Conservation (phyloP, 768 basidiomycete species). For the Tephrocybe sp. region DNA sequence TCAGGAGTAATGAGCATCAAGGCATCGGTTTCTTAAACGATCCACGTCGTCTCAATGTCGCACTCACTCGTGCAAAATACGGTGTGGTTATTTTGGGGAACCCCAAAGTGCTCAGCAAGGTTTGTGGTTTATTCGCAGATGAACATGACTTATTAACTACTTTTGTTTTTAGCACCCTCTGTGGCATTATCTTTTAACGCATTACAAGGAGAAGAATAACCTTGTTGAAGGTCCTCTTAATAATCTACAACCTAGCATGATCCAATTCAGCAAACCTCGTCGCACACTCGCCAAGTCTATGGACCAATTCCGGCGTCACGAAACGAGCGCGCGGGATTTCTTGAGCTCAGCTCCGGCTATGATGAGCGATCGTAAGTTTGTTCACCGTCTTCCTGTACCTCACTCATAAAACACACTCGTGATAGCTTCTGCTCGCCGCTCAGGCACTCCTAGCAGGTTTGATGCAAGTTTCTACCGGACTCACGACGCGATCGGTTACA, state of each 20-base stretch:
- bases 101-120: slow-evolving; percentile 99
- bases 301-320: slow-evolving; percentile 92
- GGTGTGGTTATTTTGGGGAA: slow-evolving; percentile 99
- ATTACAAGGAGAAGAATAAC: slow-evolving; percentile 94
- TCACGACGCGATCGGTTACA: slow-evolving; percentile 90
- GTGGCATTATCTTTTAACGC: slow-evolving; percentile 97
- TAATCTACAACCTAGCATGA: slow-evolving; percentile 97
- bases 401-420: slow-evolving; percentile 6
- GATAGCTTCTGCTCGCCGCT: slow-evolving; percentile 53
- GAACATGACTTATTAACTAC: slow-evolving; percentile 9
- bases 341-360: slow-evolving; percentile 35
- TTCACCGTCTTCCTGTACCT: slow-evolving; percentile 1
- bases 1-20: slow-evolving; percentile 98
- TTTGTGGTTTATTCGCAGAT: slow-evolving; percentile 28
- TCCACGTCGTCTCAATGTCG: slow-evolving; percentile 93
- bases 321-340: slow-evolving; percentile 86
- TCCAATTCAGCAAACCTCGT: slow-evolving; percentile 97
- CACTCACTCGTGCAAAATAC: slow-evolving; percentile 95
- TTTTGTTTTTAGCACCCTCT: slow-evolving; percentile 75
- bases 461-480: slow-evolving; percentile 95
- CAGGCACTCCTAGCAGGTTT: slow-evolving; percentile 92
- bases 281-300: slow-evolving; percentile 85
- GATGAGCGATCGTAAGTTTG: slow-evolving; percentile 49
- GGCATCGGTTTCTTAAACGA: slow-evolving; percentile 99
- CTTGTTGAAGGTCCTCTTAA: slow-evolving; percentile 96